Base-by-base conservation (phyloP, 306 rosid species). In the Mimosa bimucronata region DNA sequence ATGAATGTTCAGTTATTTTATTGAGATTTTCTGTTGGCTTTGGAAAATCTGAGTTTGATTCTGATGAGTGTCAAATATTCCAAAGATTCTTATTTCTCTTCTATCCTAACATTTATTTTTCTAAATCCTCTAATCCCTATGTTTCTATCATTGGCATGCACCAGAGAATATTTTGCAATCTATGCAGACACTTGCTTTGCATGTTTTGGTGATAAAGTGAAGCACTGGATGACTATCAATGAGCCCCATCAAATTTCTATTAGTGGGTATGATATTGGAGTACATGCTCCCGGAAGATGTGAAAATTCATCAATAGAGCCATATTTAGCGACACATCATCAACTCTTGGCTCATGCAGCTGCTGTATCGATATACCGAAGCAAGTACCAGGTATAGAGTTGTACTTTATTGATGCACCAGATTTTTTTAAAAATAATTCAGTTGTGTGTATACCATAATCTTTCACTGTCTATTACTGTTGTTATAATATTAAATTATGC, bases 141-240 rank as follows among this genome's bases (percentile, higher is more conserved):
- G 14, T 21, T 55, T 23, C 13, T 21, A n/a, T 55, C 62, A 55
- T 4, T 55, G 86, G 77, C 74, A 67, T 80, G 42, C 79, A 74
- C 81, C 92, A 94, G 98, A 81, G 86, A 92, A 72, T 87, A 89
- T 80, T 94, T 94, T 66, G 86, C 93, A 73, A 57, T 80, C 84
- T 94, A 94, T 52, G 97, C 97, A 41, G 97, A 94, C 45, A 81
- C 97, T 72, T 94, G 98, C 90, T 94, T 94, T 76, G 89, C 89
- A 79, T 88, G 82, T 84, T 94, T 94, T 85, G 98, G 98, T 13
- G 98, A 94, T 81, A 91, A 97, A 84, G 98, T 92, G 77, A 94
- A 94, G 88, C 77, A 84, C 85, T 94, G 98, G 97, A 84, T 92
- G 71, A 89, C 98, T 50, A 8, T 92, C 71, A 94, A 94, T 75